Evolutionary conservation across 345 rosid genomes (phyloP), one percentile per base, ranked within the genome.

Genomic region (Tarenaya hassleriana): DNA sequence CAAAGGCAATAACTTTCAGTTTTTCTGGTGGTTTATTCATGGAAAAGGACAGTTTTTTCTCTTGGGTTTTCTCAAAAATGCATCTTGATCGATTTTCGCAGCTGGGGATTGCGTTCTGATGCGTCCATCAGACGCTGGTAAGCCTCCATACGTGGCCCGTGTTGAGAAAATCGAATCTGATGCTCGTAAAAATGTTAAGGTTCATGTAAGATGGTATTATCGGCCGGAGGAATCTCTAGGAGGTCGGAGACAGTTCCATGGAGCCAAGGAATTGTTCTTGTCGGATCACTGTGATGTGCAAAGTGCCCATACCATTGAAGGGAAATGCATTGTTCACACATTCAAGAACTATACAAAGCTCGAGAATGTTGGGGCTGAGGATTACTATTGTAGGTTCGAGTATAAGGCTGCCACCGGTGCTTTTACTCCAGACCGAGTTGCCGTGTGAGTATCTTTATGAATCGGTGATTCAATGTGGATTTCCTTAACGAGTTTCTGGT

Each of bases 271-370:
- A 69, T 75, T 83, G 14, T 80, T 83, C 68, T 52, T 83, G 53
- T 84, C 92, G 0, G 92, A 84, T 61, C 92, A 84, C 62, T 73
- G 41, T 4, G 88, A 78, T 42, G 72, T 78, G 56, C 92, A 80
- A 55, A 84, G 92, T 50, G 88, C 85, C 52, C 81, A 80, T 49
- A 80, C 88, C n/a, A 76, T 84, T 49, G 92, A 84, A 41, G 92
- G 85, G 47, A 80, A 84, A 74, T 84, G 94, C 40, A 75, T 61
- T 38, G 94, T 84, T 47, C 88, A 81, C 66, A 55, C 85, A 61
- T 81, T 84, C 56, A 84, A 84, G 85, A 78, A 76, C 68, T 84
- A 84, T 35, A 81, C 85, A 10, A 81, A 78, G 66, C 87, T 83
- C 34, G 92, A 78, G 57, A 77, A 80, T 63, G 85, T 83, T 41